Conservation (phyloP, 768 basidiomycete species). For the Punctularia strigosozonata region DNA sequence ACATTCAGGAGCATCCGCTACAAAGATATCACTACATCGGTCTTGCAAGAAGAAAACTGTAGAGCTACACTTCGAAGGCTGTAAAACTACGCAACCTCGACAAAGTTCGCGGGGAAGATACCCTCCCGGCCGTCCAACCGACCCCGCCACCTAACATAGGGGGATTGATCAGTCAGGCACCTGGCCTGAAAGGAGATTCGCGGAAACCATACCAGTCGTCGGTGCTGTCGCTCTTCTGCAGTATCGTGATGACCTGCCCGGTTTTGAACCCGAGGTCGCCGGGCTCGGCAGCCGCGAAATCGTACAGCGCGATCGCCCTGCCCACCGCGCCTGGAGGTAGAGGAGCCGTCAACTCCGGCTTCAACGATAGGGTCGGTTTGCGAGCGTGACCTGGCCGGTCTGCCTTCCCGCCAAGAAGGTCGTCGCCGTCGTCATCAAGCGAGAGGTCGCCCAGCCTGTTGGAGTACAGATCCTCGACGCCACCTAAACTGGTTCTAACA, state of each 20-base stretch:
- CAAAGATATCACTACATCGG: background rate
- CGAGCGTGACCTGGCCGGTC: too few species aligned
- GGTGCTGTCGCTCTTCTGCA: constrained; percentile 54
- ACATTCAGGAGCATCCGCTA: background rate
- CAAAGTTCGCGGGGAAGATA: constrained; percentile 77
- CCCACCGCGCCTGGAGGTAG: constrained; percentile 53
- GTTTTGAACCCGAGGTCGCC: constrained; percentile 70
- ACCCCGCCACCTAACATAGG: constrained; percentile 60
- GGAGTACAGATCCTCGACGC: too few species aligned
- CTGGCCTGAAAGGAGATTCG: background rate
- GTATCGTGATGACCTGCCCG: constrained; percentile 63
- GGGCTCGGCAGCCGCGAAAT: constrained; percentile 62
- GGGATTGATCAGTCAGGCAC: background rate
- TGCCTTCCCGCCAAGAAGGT: too few species aligned
- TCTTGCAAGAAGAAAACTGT: background rate
- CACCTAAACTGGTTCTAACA: too few species aligned
- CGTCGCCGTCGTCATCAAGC: too few species aligned
- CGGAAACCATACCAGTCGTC: constrained; percentile 54
- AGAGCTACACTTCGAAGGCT: background rate
- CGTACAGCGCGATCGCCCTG: constrained; percentile 63
- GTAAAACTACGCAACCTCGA: constrained; percentile 39
- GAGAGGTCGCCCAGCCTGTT: too few species aligned
- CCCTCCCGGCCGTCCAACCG: constrained; percentile 46
- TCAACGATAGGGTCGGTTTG: too few species aligned
- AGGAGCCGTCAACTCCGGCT: constrained; percentile 37